Percentiles rank a stretch among this genome's conserved stretches.
These are phyloP conservation scores for Phalaenopsis aphrodite DNA, from an alignment of 106 monocot species.

Conservation along the genomic window DNA sequence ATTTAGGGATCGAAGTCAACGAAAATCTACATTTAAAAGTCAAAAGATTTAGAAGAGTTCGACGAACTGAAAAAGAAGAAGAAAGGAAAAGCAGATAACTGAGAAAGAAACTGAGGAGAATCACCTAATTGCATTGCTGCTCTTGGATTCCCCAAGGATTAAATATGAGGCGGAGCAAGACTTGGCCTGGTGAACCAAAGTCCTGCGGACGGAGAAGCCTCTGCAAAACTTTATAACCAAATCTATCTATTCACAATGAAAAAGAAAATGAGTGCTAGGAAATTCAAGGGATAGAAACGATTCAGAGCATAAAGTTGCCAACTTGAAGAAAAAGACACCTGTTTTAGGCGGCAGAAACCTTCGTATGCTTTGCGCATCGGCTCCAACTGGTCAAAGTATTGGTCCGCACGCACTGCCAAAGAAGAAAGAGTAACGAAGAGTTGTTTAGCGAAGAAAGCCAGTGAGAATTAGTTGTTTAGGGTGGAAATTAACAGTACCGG, in stretches of 20 bases:
- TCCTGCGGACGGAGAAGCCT: slow-evolving; percentile 45
- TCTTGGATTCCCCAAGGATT: slow-evolving; percentile 49
- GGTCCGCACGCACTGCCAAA: neutral
- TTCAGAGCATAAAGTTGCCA: neutral
- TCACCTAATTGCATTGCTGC: slow-evolving; percentile 33
- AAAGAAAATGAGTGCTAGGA: neutral
- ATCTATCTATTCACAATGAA: slow-evolving; percentile 34
- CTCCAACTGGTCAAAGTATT: slow-evolving; percentile 19
- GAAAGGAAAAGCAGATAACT: neutral
- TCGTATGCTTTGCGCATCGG: slow-evolving; percentile 36
- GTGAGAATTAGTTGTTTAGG: neutral
- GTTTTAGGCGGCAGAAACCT: slow-evolving; percentile 47
- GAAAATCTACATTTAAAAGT: slow-evolving; percentile 18
- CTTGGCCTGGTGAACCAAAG: slow-evolving; percentile 36
- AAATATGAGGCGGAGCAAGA: slow-evolving; percentile 38
- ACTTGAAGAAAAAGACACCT: slow-evolving; percentile 24
- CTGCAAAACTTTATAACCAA: slow-evolving; percentile 64
- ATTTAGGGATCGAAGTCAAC: slow-evolving; percentile 49
- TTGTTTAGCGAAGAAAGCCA: neutral
- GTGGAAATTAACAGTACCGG: neutral
- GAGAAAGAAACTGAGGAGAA: neutral
- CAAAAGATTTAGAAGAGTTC: neutral
- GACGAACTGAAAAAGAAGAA: neutral
- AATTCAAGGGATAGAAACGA: neutral
- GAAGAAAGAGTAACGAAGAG: neutral